Evolutionary conservation across 139 green algal species (phyloP).

Genomic region (Nannochloris sp.): DNA sequence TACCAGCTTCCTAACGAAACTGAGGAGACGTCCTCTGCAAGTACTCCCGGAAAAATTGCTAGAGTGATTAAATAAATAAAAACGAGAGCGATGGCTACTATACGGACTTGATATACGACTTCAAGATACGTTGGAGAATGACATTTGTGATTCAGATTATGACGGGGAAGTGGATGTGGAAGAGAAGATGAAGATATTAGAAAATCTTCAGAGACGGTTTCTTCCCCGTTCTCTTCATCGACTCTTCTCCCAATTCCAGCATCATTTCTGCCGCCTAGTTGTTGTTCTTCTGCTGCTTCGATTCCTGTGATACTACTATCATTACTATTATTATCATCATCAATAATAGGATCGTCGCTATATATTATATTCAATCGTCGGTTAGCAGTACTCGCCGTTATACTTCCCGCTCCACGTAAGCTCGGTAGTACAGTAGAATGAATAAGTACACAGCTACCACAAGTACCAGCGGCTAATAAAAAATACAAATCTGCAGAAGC

Average conservation of each 20-base stretch:
- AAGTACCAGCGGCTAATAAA: slow-evolving; percentile 23
- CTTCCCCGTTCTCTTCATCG: no score
- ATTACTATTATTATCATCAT: no score
- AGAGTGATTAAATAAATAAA: slow-evolving; percentile 58
- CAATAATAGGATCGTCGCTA: no score
- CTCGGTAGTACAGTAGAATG: slow-evolving; percentile 14
- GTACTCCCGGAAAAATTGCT: slow-evolving; percentile 82
- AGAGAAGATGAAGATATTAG: not conserved
- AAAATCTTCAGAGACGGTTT: no score
- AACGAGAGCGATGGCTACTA: not conserved
- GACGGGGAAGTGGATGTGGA: not conserved
- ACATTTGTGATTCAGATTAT: not conserved
- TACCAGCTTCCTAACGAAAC: slow-evolving; percentile 73
- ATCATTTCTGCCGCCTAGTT: no score
- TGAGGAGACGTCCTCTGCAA: slow-evolving; percentile 74
- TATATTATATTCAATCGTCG: no score
- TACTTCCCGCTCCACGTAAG: no score
- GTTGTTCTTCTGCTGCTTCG: no score
- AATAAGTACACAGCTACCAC: slow-evolving; percentile 30
- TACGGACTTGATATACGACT: not conserved
- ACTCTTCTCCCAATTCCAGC: no score
- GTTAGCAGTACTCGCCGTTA: no score
- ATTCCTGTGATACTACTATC: no score
- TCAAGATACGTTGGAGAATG: not conserved
- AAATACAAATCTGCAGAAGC: slow-evolving; percentile 55